Evolutionary conservation across 2,329 filamentous ascomycete species (phyloP), one percentile per base, ranked within the genome.

Genomic region (Exophiala mesophila): DNA sequence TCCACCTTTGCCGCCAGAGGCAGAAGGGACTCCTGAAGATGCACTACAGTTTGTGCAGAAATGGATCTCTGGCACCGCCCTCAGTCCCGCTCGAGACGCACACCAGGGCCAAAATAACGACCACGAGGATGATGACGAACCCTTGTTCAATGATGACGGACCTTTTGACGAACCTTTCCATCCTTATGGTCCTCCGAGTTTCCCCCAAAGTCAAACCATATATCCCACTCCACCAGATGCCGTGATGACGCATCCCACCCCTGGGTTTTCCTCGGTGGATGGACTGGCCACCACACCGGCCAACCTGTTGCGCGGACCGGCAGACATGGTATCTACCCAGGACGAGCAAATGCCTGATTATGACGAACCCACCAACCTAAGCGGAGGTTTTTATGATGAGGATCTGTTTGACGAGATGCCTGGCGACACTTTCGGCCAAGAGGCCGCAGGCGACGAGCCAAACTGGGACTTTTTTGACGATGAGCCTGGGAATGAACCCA

Each of bases 391-490:
- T 39, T 70, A 70, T 43, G 65, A 69, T 33, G 76, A 80, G 47
- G 77, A 80, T 56, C 62, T 80, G 1, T 80, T 80, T 45, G 74
- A 72, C 10, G 74, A 77, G 41, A 70, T 75, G 59, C 70, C 76
- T 36, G 72, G 70, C 36, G 71, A 69, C 36, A 67, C 69, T 34
- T 77, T 76, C 56, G 72, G 65, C 16, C 62, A 66, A n/a, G 72
- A 72, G 53, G 70, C 68, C n/a, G 70, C 79, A 16, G 77, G 72
- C 2, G 78, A 81, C 54, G 77, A 57, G 29, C 55, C 72, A 3
- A 78, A 82, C 54, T 82, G 81, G 58, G 78, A 72, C 56, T 82
- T 81, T 57, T 82, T 82, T 53, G 78, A 82, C 55, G 72, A 74
- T 21, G 23, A 26, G 12, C 72, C 72, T 34, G 48, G 48, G 5